Conservation (phyloP, 2,329 filamentous ascomycete species). For the Neofusicoccum ribis region DNA sequence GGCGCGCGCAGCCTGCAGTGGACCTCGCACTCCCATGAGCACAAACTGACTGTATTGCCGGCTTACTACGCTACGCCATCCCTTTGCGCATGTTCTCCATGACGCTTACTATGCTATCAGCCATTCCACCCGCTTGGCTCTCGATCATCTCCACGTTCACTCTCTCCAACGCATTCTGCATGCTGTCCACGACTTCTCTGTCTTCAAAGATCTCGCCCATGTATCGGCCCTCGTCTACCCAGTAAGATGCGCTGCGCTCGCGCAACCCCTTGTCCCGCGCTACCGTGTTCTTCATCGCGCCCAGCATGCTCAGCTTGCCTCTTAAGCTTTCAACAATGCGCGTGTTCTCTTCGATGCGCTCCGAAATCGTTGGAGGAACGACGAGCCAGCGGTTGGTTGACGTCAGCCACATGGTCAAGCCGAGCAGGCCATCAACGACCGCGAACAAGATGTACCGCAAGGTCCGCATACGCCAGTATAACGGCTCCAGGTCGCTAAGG, state of each 20-base stretch:
- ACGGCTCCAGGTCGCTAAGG: conserved; percentile 63
- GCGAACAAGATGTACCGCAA: conserved; percentile 66
- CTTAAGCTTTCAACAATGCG: conserved; percentile 60
- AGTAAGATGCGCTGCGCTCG: conserved; percentile 68
- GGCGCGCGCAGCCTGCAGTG: background rate
- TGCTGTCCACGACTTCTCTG: conserved; percentile 69
- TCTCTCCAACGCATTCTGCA: conserved; percentile 66
- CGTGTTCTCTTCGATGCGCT: conserved; percentile 64
- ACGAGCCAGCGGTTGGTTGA: conserved; percentile 79
- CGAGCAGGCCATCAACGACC: conserved; percentile 63
- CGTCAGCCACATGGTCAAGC: conserved; percentile 69
- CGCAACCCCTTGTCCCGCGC: conserved; percentile 72
- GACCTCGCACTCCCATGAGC: too few relatives aligned
- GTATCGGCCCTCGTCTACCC: conserved; percentile 72
- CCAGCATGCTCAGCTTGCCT: conserved; percentile 69
- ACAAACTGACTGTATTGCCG: background rate
- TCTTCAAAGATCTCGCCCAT: conserved; percentile 79
- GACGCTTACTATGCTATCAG: conserved; percentile 33
- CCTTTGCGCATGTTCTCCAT: conserved; percentile 14
- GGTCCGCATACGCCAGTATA: conserved; percentile 68
- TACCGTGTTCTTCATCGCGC: conserved; percentile 77
- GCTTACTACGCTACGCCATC: background rate
- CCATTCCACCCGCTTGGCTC: conserved; percentile 60
- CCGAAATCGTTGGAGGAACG: conserved; percentile 59
- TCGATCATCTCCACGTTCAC: conserved; percentile 64